phyloP scores from a whole-genome alignment of 2,329 filamentous ascomycete genomes.

The Verticillium dahliae region DNA sequence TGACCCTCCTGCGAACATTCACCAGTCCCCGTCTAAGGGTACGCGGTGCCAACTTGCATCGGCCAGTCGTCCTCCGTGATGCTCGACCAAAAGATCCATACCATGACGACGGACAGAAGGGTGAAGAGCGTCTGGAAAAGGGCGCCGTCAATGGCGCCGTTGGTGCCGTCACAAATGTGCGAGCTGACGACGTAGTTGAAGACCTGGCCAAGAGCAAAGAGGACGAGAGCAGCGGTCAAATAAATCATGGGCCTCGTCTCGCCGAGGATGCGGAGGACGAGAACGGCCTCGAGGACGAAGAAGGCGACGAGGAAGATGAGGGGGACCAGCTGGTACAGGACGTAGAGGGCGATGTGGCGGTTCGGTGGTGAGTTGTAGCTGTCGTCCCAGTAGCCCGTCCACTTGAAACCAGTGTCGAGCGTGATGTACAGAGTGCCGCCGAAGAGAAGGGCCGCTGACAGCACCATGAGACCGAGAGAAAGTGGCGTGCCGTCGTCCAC shows the following conservation, averaged over 20 bases:
- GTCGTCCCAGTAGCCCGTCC: conserved; percentile 70
- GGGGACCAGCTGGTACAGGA: conserved; percentile 85
- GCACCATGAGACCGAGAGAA: conserved; percentile 68
- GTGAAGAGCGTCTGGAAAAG: conserved; percentile 94
- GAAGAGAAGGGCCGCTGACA: conserved; percentile 67
- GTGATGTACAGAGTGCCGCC: conserved; percentile 93
- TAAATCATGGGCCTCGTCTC: conserved; percentile 93
- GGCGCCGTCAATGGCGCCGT: conserved; percentile 84
- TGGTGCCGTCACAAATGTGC: conserved; percentile 78
- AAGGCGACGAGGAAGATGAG: conserved; percentile 84
- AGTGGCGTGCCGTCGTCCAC: conserved; percentile 87
- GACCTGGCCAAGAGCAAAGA: conserved; percentile 88
- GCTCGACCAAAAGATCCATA: conserved; percentile 98
- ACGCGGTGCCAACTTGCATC: conserved; percentile 37
- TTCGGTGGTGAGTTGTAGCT: conserved; percentile 56
- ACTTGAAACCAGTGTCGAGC: conserved; percentile 83
- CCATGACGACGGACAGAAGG: conserved; percentile 68
- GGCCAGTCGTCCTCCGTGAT: conserved; percentile 99
- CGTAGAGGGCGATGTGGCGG: conserved; percentile 80
- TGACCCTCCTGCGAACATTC: not conserved
- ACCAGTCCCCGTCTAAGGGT: conserved; percentile 19
- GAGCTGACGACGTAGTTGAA: conserved; percentile 94
- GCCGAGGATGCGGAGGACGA: conserved; percentile 80
- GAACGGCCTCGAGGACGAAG: conserved; percentile 73
- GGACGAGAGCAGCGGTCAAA: conserved; percentile 62